Conservation (phyloP, 352 stramenopile species). For the Phytophthora tentaculata region DNA sequence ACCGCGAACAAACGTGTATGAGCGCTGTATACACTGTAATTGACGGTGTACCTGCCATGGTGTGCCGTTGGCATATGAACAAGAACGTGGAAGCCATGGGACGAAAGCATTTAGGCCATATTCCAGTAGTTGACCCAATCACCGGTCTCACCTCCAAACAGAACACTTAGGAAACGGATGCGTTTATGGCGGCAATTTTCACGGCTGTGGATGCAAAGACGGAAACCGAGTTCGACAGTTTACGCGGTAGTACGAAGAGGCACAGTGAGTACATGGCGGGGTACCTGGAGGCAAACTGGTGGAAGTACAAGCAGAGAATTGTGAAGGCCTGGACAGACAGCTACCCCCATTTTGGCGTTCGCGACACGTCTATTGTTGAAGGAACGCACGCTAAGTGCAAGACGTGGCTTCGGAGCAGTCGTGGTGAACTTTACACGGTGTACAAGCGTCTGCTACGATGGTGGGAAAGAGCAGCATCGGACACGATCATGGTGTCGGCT, state of each 20-base stretch:
- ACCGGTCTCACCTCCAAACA: not conserved
- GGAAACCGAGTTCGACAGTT: not conserved
- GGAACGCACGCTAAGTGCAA: too few species aligned
- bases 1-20: too few species aligned
- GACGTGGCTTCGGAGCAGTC: not conserved
- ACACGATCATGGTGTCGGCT: not conserved
- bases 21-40: too few species aligned
- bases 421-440: slow-evolving; percentile 5
- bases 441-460: not conserved
- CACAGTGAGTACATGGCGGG: not conserved
- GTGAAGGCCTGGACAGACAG: slow-evolving; percentile 2
- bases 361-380: too few species aligned
- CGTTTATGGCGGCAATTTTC: slow-evolving; percentile 6
- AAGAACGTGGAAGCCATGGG: not conserved
- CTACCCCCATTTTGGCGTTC: too few species aligned
- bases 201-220: not conserved
- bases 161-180: slow-evolving; percentile 6
- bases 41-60: too few species aligned
- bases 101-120: not conserved
- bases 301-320: slow-evolving; percentile 6
- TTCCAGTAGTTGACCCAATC: not conserved
- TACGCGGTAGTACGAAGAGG: not conserved
- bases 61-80: too few species aligned
- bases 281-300: slow-evolving; percentile 1
- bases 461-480: not conserved